A percentile compares a stretch with the other conserved stretches of the same genome.
Conservation (phyloP, 2,329 filamentous ascomycete species). For the Neonectria faginata region DNA sequence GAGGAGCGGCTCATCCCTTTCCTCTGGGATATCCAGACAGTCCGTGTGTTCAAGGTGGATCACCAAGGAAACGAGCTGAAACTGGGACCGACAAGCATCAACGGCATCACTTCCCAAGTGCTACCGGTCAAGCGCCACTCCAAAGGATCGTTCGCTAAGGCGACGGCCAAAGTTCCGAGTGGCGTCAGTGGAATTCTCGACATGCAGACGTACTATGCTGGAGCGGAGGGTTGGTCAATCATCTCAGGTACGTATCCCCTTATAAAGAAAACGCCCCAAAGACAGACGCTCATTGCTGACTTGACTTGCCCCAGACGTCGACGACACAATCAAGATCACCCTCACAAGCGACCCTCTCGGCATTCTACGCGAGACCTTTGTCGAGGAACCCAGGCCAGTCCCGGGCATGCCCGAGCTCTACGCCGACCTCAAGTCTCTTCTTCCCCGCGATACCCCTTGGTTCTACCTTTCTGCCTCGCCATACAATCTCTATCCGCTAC, state of each 20-base stretch:
- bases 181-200: constrained; percentile 67
- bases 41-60: constrained; percentile 73
- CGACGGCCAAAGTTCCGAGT: constrained; percentile 62
- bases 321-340: constrained; percentile 96
- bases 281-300: constrained; percentile 30
- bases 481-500: constrained; percentile 92
- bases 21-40: constrained; percentile 78
- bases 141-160: constrained; percentile 60
- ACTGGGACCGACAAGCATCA: constrained; percentile 76
- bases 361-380: constrained; percentile 86
- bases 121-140: constrained; percentile 62
- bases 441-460: constrained; percentile 75
- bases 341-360: constrained; percentile 83
- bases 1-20: constrained; percentile 80
- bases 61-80: constrained; percentile 63
- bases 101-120: constrained; percentile 77
- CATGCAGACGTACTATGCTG: constrained; percentile 80
- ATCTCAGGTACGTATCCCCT: constrained; percentile 70
- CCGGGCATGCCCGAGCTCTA: constrained; percentile 89
- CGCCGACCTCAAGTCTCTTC: constrained; percentile 66
- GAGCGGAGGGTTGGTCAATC: constrained; percentile 83
- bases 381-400: constrained; percentile 77
- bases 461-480: constrained; percentile 96
- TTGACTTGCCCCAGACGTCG: constrained; percentile 71
- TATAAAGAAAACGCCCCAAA: background rate